Base-by-base conservation (phyloP, 2,329 filamentous ascomycete species). In the Aspergillus puulaauensis region DNA sequence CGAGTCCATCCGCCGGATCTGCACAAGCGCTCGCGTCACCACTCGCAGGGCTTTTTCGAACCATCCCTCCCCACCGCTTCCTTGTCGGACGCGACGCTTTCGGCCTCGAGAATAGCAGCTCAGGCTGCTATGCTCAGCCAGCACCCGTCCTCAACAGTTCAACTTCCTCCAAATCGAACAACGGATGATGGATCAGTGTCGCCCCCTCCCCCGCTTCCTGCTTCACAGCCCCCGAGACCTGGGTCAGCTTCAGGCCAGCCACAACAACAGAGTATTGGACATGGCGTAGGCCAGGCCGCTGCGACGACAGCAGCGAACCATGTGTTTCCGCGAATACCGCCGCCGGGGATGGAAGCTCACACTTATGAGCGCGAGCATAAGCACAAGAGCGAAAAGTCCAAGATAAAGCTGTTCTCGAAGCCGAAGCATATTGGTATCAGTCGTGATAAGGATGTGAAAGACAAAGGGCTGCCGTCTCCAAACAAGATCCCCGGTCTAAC, bases 401-500 rank as follows among this genome's bases (percentile, higher is more conserved):
- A 87, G 74, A 88, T 86, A 82, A 88, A 88, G 71, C 76, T 88
- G 5, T 89, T 89, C 68, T 85, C 83, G 5, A 88, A 88, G 66
- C 85, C 86, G 2, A 88, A 88, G 73, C 83, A 82, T 61, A 86
- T 88, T 62, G 82, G 80, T 4, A 81, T 86, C 15, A 83, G 82
- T n/a, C 82, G 83, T 60, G 82, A 86, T 45, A 86, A 83, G 64
- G 82, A 86, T 57, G 52, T 61, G 35, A 82, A 80, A 61, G 75
- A 81, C 21, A 80, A 80, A 52, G 77, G 81, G 1, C 68, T 85
- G 33, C 84, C 85, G 0, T 87, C 85, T 7, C 86, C 86, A 0
- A 83, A 80, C 54, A 84, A 83, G 64, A 75, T 83, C 35, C 75
- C 79, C 31, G 79, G 80, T 2, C 65, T 85, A 49, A 82, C 82